Evolutionary conservation across 768 basidiomycete species (phyloP).

Genomic region (Mycena vulgaris): DNA sequence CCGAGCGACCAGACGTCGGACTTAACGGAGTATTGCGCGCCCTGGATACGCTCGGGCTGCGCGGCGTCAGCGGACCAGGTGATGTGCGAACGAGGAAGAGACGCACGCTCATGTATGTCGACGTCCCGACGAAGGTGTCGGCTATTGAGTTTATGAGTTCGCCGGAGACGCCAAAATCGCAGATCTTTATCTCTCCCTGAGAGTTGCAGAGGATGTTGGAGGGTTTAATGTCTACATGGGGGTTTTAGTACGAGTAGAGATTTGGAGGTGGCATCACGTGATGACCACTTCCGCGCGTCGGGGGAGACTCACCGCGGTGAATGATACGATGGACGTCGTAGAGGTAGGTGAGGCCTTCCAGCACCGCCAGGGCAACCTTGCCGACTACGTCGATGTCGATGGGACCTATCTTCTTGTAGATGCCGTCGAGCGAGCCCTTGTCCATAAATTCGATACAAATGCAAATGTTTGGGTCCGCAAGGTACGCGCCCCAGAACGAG

Average conservation of each 20-base stretch:
- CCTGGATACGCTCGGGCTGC: conserved; percentile 99
- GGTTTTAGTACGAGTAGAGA: background rate
- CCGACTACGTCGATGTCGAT: conserved; percentile 95
- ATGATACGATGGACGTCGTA: conserved; percentile 99
- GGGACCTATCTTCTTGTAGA: conserved; percentile 96
- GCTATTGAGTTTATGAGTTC: conserved; percentile 99
- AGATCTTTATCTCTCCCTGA: conserved; percentile 96
- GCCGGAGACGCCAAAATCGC: conserved; percentile 99
- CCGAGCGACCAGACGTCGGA: conserved; percentile 99
- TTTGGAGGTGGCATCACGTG: conserved; percentile 39
- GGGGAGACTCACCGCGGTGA: conserved; percentile 85
- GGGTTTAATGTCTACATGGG: conserved; percentile 93
- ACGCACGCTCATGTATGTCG: conserved; percentile 99
- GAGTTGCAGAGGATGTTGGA: conserved; percentile 98
- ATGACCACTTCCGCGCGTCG: conserved; percentile 21
- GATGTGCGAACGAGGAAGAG: background rate
- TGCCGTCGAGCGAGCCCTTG: conserved; percentile 93
- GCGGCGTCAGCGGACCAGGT: background rate
- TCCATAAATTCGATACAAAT: conserved; percentile 99
- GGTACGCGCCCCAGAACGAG: conserved; percentile 96
- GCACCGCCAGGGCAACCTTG: conserved; percentile 93
- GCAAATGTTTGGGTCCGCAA: conserved; percentile 98
- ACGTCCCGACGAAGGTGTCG: conserved; percentile 98
- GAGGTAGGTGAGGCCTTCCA: conserved; percentile 95
- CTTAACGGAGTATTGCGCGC: conserved; percentile 98